Evolutionary conservation across 2,329 filamentous ascomycete genomes (phyloP).

Genomic region (Fusarium subtropicale): DNA sequence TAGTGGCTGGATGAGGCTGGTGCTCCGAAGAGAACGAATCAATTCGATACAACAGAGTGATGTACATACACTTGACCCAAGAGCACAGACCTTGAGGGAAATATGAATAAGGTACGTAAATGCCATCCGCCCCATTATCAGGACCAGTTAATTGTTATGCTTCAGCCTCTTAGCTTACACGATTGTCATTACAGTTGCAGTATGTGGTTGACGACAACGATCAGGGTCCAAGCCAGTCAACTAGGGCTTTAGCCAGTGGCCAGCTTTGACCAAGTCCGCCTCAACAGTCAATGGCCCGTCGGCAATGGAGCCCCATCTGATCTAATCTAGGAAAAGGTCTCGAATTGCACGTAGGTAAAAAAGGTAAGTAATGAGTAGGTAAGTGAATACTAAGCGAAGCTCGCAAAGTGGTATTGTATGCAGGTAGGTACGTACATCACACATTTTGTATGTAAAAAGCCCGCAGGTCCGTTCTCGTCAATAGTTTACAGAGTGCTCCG

Average conservation of each 20-base stretch:
- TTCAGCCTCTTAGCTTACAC: constrained; percentile 37
- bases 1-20: constrained; percentile 16
- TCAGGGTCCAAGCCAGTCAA: constrained; percentile 13
- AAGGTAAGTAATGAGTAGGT: not conserved
- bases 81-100: constrained; percentile 16
- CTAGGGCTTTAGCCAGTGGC: constrained; percentile 12
- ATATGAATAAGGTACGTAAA: not conserved
- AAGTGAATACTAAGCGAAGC: not conserved
- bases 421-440: not conserved
- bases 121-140: constrained; percentile 6
- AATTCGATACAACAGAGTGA: not conserved
- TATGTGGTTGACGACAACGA: constrained; percentile 9
- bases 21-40: constrained; percentile 4
- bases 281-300: constrained; percentile 6
- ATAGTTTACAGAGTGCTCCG: not conserved
- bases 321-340: not conserved
- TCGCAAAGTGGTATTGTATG: not conserved
- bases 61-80: constrained; percentile 2
- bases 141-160: constrained; percentile 12
- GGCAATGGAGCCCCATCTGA: not conserved
- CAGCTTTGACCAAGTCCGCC: constrained; percentile 7
- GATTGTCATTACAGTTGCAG: constrained; percentile 17
- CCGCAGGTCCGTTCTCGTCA: not conserved
- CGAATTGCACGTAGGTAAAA: not conserved
- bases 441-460: not conserved